Conservation (phyloP, 768 basidiomycete genomes). For the Tylopilus plumbeoviolaceoides region DNA sequence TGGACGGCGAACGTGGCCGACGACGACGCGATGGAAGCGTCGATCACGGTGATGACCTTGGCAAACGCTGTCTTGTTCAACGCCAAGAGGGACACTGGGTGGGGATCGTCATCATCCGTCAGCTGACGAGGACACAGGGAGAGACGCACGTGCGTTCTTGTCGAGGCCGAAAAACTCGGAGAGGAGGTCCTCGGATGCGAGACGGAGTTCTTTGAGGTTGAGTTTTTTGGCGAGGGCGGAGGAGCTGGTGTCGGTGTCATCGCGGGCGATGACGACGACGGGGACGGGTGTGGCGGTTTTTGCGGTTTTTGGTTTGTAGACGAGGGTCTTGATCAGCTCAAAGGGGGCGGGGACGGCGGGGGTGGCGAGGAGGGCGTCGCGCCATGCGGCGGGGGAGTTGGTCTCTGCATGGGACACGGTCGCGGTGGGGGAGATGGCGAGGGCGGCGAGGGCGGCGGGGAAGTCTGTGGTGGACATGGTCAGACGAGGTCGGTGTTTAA, state of each 20-base stretch:
- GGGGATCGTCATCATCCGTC: conserved; percentile 1
- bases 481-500: conserved; percentile 16
- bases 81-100: conserved; percentile 75
- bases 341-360: conserved; percentile 53
- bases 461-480: conserved; percentile 36
- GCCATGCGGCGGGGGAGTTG: conserved; percentile 73
- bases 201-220: conserved; percentile 79
- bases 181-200: conserved; percentile 84
- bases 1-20: conserved; percentile 67
- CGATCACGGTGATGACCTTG: conserved; percentile 71
- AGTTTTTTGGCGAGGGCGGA: conserved; percentile 73
- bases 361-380: conserved; percentile 57
- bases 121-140: neutral
- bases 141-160: conserved; percentile 82
- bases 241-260: conserved; percentile 80
- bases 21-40: conserved; percentile 71
- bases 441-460: conserved; percentile 38
- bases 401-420: conserved; percentile 56
- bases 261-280: conserved; percentile 81
- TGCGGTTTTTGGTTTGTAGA: conserved; percentile 97
- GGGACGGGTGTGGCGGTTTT: conserved; percentile 82
- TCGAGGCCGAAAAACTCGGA: conserved; percentile 78
- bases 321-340: conserved; percentile 80
- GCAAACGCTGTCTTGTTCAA: conserved; percentile 63
- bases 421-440: conserved; percentile 53